Percentiles rank a stretch among this genome's conserved stretches.
Evolutionary conservation across 148 eudicot genomes (phyloP).

Genomic region (Beta vulgaris): DNA sequence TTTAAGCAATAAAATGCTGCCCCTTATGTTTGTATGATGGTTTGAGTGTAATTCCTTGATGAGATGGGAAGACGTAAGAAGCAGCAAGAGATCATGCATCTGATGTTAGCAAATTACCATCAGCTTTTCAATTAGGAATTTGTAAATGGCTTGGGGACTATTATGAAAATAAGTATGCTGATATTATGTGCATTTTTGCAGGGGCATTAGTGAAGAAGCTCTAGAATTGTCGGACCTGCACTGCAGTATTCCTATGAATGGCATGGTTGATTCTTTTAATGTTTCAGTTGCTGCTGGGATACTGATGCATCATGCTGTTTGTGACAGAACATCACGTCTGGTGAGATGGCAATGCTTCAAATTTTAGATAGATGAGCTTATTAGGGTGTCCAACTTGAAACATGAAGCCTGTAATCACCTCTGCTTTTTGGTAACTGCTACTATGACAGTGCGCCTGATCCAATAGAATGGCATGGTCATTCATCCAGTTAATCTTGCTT

Average conservation of each 20-base stretch:
- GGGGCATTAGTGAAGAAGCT: constrained; percentile 88
- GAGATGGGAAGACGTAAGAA: not conserved
- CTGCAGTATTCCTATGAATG: constrained; percentile 93
- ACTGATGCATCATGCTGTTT: constrained; percentile 94
- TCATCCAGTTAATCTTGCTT: not conserved
- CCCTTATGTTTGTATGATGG: not conserved
- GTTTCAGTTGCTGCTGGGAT: constrained; percentile 97
- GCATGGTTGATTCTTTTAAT: constrained; percentile 98
- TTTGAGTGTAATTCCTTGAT: not conserved
- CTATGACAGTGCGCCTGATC: not conserved
- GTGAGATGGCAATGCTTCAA: constrained; percentile 33
- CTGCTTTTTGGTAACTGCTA: not conserved
- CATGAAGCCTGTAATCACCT: not conserved
- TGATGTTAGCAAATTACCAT: not conserved
- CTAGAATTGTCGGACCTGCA: constrained; percentile 68
- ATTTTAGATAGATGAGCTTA: not conserved
- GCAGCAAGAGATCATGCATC: not conserved
- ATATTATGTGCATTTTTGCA: constrained; percentile 29
- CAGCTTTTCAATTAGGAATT: not conserved
- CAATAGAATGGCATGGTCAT: not conserved
- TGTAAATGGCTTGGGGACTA: not conserved
- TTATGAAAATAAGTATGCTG: constrained; percentile 7
- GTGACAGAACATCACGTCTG: constrained; percentile 80
- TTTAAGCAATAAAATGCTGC: not conserved
- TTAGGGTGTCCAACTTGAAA: not conserved